Conservation (phyloP, 495 filamentous ascomycete genomes). For the Venustampulla echinocandica region DNA sequence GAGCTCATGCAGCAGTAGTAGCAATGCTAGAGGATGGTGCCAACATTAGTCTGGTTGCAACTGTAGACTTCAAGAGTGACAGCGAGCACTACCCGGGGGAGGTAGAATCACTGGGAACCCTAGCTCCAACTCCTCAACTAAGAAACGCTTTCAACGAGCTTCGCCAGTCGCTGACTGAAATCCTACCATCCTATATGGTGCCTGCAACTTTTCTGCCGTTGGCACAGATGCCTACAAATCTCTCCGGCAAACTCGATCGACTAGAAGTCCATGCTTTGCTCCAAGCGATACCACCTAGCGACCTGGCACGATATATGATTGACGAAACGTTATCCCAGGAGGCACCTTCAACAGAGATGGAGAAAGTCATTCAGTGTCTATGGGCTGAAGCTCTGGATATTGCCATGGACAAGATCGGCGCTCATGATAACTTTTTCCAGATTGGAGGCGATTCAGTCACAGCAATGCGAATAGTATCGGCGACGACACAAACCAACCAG, state of each 20-base stretch:
- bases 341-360: neutral
- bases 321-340: neutral
- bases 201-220: conserved; percentile 15
- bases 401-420: neutral
- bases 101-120: neutral
- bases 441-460: conserved; percentile 43
- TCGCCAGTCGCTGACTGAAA: neutral
- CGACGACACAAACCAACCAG: neutral
- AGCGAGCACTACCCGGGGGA: neutral
- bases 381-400: neutral
- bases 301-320: neutral
- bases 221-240: conserved; percentile 3
- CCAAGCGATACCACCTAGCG: neutral
- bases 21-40: neutral
- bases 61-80: neutral
- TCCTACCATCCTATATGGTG: conserved; percentile 22
- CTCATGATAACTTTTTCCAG: conserved; percentile 36
- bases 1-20: neutral
- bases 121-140: neutral
- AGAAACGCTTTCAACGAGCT: neutral
- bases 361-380: neutral
- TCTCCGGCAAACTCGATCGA: conserved; percentile 32
- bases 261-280: neutral
- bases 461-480: conserved; percentile 31
- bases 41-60: neutral